A percentile compares a stretch with the other conserved stretches of the same genome.
Evolutionary conservation across 1,284 basidiomycete species (phyloP).

Genomic region (Inonotus hispidus): DNA sequence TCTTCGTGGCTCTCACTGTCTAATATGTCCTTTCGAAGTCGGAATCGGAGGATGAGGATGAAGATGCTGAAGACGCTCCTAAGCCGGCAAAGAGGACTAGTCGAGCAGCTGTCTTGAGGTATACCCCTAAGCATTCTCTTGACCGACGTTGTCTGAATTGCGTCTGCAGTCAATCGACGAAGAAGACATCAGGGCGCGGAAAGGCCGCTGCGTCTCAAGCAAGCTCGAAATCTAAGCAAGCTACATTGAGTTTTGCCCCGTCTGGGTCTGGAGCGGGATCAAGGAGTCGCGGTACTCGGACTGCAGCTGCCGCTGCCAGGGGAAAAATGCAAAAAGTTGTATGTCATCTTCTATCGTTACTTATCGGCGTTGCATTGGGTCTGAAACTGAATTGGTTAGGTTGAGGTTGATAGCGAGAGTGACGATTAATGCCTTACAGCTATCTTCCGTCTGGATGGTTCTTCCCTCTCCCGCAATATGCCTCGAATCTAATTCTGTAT

Average conservation of each 20-base stretch:
- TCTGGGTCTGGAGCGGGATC: constrained; percentile 39
- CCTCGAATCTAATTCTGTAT: background rate
- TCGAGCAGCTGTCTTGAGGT: constrained; percentile 62
- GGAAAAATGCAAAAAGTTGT: constrained; percentile 40
- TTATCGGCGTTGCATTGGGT: background rate
- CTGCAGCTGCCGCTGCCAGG: constrained; percentile 54
- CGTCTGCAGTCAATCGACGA: constrained; percentile 37
- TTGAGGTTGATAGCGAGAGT: constrained; percentile 20
- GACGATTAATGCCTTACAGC: background rate
- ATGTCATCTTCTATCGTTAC: constrained; percentile 11
- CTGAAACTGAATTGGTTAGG: constrained; percentile 2
- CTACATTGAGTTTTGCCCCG: constrained; percentile 59
- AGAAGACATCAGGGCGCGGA: constrained; percentile 60
- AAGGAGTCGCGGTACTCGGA: constrained; percentile 41
- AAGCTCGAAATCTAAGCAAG: constrained; percentile 38
- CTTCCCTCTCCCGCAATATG: background rate
- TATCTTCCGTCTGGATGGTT: background rate
- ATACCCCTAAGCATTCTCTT: constrained; percentile 12
- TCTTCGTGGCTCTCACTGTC: constrained; percentile 9
- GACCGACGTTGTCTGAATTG: background rate
- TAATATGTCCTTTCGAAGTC: background rate
- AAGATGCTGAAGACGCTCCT: constrained; percentile 47
- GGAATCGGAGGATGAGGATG: constrained; percentile 28
- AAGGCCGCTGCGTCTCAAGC: constrained; percentile 29
- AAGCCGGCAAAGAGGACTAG: constrained; percentile 54